These are phyloP conservation scores for Blastobotrys capitulatus DNA, from an alignment of 1,139 yeast species.

Conservation along the genomic window DNA sequence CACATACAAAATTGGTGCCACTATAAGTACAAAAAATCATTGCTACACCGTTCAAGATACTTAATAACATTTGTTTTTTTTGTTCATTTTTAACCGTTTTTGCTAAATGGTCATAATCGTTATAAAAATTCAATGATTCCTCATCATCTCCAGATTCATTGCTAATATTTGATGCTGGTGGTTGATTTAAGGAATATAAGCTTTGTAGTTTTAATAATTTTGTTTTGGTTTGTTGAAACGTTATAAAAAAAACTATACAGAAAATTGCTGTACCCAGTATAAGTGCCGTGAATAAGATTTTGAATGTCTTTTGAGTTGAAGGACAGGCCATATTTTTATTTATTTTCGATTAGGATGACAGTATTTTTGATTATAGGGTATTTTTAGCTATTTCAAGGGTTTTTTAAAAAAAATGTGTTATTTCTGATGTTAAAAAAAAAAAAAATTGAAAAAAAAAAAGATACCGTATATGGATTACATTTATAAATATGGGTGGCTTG, in stretches of 20 bases:
- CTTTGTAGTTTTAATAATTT: background rate
- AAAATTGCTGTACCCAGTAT: background rate
- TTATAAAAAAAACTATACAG: background rate
- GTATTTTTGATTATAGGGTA: background rate
- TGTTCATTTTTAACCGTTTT: background rate
- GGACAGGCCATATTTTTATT: background rate
- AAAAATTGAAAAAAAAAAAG: too few species aligned
- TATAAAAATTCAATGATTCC: too few species aligned
- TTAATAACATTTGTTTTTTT: background rate
- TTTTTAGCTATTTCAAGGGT: too few species aligned
- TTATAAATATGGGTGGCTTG: too few species aligned
- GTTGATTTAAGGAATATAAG: background rate
- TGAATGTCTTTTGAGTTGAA: background rate
- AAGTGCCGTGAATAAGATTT: background rate
- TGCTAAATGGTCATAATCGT: background rate
- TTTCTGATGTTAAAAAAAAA: too few species aligned
- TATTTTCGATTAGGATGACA: too few species aligned
- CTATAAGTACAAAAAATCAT: slow-evolving; percentile 5
- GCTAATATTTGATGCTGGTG: too few species aligned
- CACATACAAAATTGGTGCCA: slow-evolving; percentile 6
- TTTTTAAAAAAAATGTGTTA: too few species aligned
- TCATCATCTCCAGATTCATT: too few species aligned
- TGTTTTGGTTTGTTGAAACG: background rate
- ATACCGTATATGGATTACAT: too few species aligned
- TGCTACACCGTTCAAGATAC: slow-evolving; percentile 1